Percentiles rank a stretch among this genome's conserved stretches.
Evolutionary conservation across 2,329 filamentous ascomycete species (phyloP).

Genomic region (Emmonsiellopsis sp.): DNA sequence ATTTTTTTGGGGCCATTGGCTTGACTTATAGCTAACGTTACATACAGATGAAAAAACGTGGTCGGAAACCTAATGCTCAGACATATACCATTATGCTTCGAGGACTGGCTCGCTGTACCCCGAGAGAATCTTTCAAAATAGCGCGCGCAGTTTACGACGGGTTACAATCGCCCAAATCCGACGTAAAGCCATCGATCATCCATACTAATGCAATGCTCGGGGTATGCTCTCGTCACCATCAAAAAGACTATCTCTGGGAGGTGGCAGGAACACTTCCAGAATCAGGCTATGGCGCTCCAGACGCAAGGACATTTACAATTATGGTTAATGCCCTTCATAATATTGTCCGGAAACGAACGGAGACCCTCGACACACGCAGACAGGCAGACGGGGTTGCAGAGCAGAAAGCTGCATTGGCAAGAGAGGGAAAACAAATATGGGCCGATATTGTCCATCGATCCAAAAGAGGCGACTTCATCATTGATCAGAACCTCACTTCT

Average conservation of each 20-base stretch:
- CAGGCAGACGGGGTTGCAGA: constrained; percentile 18
- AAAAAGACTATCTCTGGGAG: constrained; percentile 73
- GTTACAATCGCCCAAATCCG: constrained; percentile 54
- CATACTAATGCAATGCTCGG: constrained; percentile 84
- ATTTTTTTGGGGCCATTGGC: neutral
- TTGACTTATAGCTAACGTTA: neutral
- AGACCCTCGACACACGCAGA: constrained; percentile 23
- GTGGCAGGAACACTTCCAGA: constrained; percentile 64
- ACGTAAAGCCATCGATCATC: constrained; percentile 62
- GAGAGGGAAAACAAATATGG: constrained; percentile 69
- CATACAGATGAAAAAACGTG: constrained; percentile 84
- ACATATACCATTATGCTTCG: constrained; percentile 79
- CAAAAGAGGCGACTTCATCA: constrained; percentile 56
- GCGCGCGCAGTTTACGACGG: constrained; percentile 69
- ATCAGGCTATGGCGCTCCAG: constrained; percentile 51
- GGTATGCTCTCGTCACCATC: constrained; percentile 63
- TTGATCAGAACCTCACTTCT: constrained; percentile 72
- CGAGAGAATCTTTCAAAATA: constrained; percentile 52
- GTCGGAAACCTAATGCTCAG: constrained; percentile 65
- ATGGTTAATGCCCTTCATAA: constrained; percentile 68
- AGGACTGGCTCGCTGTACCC: constrained; percentile 51
- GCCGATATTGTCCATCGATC: constrained; percentile 67
- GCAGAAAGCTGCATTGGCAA: constrained; percentile 37
- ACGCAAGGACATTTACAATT: constrained; percentile 67
- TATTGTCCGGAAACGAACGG: constrained; percentile 21